phyloP scores from a whole-genome alignment of 805 yeast genomes.

The Grigorovia transvaalensis region DNA sequence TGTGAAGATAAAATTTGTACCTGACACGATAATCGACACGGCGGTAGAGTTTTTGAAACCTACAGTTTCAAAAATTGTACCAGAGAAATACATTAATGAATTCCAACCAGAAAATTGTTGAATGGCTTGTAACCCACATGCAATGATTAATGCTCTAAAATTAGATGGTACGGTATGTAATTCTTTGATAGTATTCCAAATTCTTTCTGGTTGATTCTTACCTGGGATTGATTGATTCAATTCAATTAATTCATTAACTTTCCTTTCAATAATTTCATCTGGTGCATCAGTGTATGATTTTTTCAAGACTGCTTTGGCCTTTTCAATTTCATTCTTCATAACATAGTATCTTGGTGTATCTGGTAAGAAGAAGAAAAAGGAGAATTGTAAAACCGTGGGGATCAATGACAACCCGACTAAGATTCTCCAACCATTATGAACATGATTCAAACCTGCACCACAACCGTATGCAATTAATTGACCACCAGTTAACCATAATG shows the following conservation, averaged over 20 bases:
- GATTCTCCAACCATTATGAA: slow-evolving; percentile 84
- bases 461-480: slow-evolving; percentile 89
- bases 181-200: slow-evolving; percentile 51
- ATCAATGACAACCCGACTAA: slow-evolving; percentile 83
- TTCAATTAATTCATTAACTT: slow-evolving; percentile 53
- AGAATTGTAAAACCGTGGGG: slow-evolving; percentile 73
- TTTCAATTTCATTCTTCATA: slow-evolving; percentile 51
- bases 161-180: slow-evolving; percentile 66
- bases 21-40: slow-evolving; percentile 86
- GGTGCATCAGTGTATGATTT: slow-evolving; percentile 56
- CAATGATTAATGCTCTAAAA: slow-evolving; percentile 78
- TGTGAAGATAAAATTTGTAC: slow-evolving; percentile 87
- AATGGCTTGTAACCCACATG: slow-evolving; percentile 90
- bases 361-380: slow-evolving; percentile 74
- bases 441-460: slow-evolving; percentile 73
- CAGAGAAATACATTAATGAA: slow-evolving; percentile 89
- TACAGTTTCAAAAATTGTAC: slow-evolving; percentile 83
- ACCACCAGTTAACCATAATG: slow-evolving; percentile 87
- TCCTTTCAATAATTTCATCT: slow-evolving; percentile 51
- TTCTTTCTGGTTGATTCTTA: slow-evolving; percentile 36
- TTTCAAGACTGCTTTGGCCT: slow-evolving; percentile 56
- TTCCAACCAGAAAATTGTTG: slow-evolving; percentile 97
- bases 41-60: slow-evolving; percentile 90
- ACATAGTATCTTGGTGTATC: slow-evolving; percentile 91
- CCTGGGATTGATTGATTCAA: slow-evolving; percentile 40